These are phyloP conservation scores for Cutaneotrichosporon sp. DNA, from an alignment of 1,284 basidiomycete genomes.

Conservation along the genomic window DNA sequence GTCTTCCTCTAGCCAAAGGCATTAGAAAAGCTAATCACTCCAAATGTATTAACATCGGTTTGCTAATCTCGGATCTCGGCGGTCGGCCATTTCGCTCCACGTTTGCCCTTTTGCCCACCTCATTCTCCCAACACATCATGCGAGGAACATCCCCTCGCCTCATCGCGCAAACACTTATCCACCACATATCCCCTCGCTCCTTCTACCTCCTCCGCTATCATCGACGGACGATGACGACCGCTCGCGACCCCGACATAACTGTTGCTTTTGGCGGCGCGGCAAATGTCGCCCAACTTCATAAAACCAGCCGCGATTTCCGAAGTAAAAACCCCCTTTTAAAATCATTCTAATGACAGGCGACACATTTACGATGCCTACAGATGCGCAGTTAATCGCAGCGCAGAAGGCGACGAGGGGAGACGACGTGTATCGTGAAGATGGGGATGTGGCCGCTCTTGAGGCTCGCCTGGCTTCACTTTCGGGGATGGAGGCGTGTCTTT, in stretches of 20 bases:
- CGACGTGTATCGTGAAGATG: constrained; percentile 57
- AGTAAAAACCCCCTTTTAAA: constrained; percentile 40
- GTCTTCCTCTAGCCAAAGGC: too few relatives aligned
- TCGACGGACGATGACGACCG: not conserved
- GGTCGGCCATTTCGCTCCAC: not conserved
- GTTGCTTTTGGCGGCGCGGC: constrained; percentile 44
- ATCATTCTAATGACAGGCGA: constrained; percentile 44
- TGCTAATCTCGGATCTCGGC: not conserved
- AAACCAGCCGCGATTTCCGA: constrained; percentile 52
- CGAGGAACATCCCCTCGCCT: not conserved
- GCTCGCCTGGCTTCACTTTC: constrained; percentile 72
- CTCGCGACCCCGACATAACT: constrained; percentile 29
- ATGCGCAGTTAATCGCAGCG: constrained; percentile 56
- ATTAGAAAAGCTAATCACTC: not conserved
- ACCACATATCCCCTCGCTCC: not conserved
- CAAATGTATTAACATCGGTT: too few relatives aligned
- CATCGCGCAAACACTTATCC: not conserved
- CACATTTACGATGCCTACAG: constrained; percentile 57
- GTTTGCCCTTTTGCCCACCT: not conserved
- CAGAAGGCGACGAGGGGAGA: constrained; percentile 58
- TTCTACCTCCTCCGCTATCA: not conserved
- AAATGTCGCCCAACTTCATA: constrained; percentile 47
- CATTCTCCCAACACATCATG: not conserved
- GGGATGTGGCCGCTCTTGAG: constrained; percentile 67
- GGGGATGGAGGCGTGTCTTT: constrained; percentile 74